phyloP scores from a whole-genome alignment of 164 flowering plant genomes.

The Chimonanthus salicifolius region DNA sequence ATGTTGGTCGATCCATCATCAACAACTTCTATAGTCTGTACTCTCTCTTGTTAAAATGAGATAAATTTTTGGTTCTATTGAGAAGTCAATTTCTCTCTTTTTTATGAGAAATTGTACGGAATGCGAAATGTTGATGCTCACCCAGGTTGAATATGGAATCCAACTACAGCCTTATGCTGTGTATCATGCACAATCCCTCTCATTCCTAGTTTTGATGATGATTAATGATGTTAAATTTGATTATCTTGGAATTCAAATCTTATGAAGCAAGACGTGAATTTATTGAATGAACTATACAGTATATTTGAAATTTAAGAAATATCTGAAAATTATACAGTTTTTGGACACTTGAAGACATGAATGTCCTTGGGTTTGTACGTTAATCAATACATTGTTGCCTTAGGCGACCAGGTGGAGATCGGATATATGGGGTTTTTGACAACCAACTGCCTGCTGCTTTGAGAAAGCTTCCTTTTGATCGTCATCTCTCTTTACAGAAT shows the following conservation, averaged over 20 bases:
- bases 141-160: neutral
- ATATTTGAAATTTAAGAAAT: neutral
- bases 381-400: neutral
- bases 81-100: neutral
- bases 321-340: neutral
- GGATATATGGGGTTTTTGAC: constrained; percentile 80
- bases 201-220: neutral
- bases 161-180: neutral
- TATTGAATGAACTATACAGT: neutral
- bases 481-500: constrained; percentile 73
- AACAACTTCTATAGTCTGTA: too few relatives aligned
- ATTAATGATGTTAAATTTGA: too few relatives aligned
- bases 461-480: constrained; percentile 85
- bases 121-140: neutral
- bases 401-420: constrained; percentile 91
- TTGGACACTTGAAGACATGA: neutral
- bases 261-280: neutral
- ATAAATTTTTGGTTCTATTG: neutral
- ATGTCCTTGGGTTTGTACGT: neutral
- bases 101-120: neutral
- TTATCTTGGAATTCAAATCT: neutral
- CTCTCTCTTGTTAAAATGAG: neutral
- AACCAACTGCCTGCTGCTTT: constrained; percentile 89
- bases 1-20: neutral
- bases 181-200: neutral